A percentile compares a stretch with the other conserved stretches of the same genome.
Conservation (phyloP, 164 flowering plant species). For the Aristolochia contorta region DNA sequence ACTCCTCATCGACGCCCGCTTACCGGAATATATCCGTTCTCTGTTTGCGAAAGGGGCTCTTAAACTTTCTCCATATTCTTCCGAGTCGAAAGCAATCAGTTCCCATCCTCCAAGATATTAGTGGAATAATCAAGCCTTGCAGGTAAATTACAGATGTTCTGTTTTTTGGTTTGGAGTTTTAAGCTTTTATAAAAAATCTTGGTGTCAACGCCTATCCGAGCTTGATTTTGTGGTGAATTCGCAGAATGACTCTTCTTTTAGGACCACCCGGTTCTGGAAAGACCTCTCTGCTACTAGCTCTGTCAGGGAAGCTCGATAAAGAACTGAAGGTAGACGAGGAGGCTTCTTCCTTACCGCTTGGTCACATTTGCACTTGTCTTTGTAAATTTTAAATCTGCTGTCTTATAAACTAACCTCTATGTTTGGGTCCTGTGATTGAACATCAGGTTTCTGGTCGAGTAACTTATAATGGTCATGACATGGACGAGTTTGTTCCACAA, state of each 20-base stretch:
- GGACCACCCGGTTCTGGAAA: constrained; percentile 32
- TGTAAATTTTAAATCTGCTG: background rate
- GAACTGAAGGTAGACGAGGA: constrained; percentile 27
- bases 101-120: constrained; percentile 44
- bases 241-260: constrained; percentile 30
- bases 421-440: background rate
- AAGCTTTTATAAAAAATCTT: background rate
- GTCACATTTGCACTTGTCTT: background rate
- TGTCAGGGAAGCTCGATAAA: constrained; percentile 34
- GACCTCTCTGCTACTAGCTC: constrained; percentile 25
- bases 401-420: background rate
- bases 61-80: constrained; percentile 36
- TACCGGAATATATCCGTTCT: background rate
- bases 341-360: background rate
- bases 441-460: constrained; percentile 42
- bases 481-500: constrained; percentile 66
- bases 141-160: constrained; percentile 18
- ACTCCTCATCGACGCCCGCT: too few species aligned
- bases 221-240: background rate
- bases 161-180: background rate
- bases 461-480: constrained; percentile 62
- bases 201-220: background rate
- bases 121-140: constrained; percentile 54
- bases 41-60: constrained; percentile 27
- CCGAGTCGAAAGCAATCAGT: constrained; percentile 44